Conservation (phyloP, 1,139 yeast species). For the Yueomyces sp. region DNA sequence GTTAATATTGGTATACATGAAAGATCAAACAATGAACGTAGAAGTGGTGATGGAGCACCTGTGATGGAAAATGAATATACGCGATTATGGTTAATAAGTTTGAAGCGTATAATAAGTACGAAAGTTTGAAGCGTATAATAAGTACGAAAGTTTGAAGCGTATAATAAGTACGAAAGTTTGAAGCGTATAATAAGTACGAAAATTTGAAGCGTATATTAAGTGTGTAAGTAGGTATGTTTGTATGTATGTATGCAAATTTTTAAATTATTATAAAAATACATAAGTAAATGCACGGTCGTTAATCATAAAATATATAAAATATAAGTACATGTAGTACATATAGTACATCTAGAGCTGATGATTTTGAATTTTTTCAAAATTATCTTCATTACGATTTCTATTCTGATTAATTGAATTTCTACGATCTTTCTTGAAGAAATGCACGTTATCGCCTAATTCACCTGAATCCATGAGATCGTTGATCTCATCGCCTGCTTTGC, state of each 20-base stretch:
- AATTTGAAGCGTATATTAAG: too few species aligned
- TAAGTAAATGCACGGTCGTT: background rate
- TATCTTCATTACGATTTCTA: background rate
- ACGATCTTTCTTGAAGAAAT: conserved; percentile 30
- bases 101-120: conserved; percentile 34
- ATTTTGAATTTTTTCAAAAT: background rate
- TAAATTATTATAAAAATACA: background rate
- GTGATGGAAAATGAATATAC: conserved; percentile 71
- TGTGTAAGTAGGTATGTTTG: too few species aligned
- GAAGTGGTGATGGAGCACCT: conserved; percentile 34
- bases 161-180: conserved; percentile 26
- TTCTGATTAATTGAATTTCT: conserved; percentile 29
- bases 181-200: conserved; percentile 31
- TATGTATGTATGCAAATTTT: background rate
- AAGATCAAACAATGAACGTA: conserved; percentile 26
- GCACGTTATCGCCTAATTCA: conserved; percentile 25
- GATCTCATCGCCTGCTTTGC: conserved; percentile 55
- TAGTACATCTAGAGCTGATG: background rate
- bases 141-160: too few species aligned
- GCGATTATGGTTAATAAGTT: conserved; percentile 62
- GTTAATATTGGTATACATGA: conserved; percentile 71
- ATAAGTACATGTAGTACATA: too few species aligned
- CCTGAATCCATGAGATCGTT: conserved; percentile 34
- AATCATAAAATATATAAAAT: too few species aligned
- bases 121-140: too few species aligned